Base-by-base conservation (phyloP, 2,329 filamentous ascomycete genomes). In the Escovopsis sp. region DNA sequence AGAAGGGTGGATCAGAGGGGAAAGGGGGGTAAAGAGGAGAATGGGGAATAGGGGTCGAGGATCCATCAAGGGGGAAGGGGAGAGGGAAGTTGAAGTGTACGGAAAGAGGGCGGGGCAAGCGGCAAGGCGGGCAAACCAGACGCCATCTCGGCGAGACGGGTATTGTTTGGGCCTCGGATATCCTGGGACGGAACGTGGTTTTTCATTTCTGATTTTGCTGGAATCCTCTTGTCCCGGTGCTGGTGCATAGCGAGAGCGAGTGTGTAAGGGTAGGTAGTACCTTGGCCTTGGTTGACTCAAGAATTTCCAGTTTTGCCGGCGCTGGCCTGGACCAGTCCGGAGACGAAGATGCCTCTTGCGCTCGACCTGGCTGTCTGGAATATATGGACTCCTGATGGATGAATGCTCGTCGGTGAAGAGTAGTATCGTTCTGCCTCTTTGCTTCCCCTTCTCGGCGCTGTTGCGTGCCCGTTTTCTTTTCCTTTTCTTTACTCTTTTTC, bases 231-330 rank as follows among this genome's bases (percentile, higher is more conserved):
- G 55, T 54, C 55, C 57, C 51, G 49, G 58, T 53, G 53, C 53
- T 55, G 60, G 57, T 64, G 62, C 62, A 65, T 65, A 65, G 62
- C 62, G 62, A 62, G 59, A 59, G 59, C 60, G 59, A 61, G 61
- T 61, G 60, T 61, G 60, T 61, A 51, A 54, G 55, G 61, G 53
- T 59, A 57, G 23, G 23, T 23, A 32, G 8, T 58, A 57, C 50
- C 54, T 59, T 61, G 58, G 58, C 55, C 57, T 55, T 60, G 59
- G 54, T 57, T 59, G 59, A 56, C 47, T 53, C 48, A 51, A 51
- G 54, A 50, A 32, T 32, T 54, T 54, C 51, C 51, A 54, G 53
- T 55, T 37, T 60, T 44, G 45, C 46, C 51, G 48, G 50, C 47
- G 47, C 55, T 45, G 44, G 43, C 45, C 43, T 48, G 36, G 28